These are phyloP conservation scores for Miscanthus lutarioriparius DNA, from an alignment of 176 grass and related monocot species.

Conservation along the genomic window DNA sequence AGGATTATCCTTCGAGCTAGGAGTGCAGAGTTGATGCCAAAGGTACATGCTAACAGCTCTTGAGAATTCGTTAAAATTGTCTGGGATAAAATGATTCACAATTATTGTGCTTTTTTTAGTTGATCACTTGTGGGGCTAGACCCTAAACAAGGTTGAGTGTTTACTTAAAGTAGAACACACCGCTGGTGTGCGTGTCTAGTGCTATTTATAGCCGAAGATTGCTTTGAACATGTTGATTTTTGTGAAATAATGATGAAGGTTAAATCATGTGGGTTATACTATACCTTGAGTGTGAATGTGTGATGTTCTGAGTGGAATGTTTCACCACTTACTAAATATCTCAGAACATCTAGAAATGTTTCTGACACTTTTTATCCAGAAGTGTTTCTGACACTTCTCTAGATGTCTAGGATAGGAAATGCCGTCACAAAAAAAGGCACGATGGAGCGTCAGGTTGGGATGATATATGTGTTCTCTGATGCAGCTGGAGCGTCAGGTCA, in stretches of 20 bases:
- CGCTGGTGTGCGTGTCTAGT: background rate
- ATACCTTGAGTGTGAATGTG: background rate
- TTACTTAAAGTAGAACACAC: background rate
- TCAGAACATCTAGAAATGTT: no score
- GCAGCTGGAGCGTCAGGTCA: constrained; percentile 60
- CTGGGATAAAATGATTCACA: no score
- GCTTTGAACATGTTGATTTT: background rate
- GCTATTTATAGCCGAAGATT: background rate
- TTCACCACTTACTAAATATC: no score
- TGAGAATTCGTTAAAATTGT: no score
- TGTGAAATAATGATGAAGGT: background rate
- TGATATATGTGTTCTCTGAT: constrained; percentile 25
- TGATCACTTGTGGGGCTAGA: background rate
- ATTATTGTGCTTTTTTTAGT: background rate
- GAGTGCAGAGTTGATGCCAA: no score
- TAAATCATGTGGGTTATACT: background rate
- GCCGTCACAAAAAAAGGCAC: background rate
- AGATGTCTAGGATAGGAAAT: background rate
- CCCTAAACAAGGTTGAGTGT: background rate
- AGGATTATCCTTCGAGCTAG: background rate
- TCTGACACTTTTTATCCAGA: background rate
- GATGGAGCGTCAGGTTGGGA: no score
- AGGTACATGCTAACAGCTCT: no score
- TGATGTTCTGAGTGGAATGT: background rate
- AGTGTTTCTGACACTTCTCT: background rate